These are phyloP conservation scores for Apophysomyces trapeziformis DNA, from an alignment of 371 early-diverging fungal species.

Conservation along the genomic window DNA sequence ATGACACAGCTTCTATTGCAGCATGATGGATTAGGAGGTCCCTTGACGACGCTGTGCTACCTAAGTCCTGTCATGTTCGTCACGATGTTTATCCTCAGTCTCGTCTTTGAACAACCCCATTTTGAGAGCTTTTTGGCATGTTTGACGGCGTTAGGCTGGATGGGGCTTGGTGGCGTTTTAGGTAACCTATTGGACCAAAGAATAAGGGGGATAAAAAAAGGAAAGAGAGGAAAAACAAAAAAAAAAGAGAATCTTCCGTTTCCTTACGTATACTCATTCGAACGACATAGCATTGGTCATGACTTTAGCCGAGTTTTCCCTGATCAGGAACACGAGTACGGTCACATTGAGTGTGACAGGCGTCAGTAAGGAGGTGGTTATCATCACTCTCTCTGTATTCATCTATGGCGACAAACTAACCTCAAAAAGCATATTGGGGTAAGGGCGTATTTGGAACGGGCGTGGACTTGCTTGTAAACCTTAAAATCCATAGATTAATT, in stretches of 20 bases:
- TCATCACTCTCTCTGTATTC: slow-evolving; percentile 53
- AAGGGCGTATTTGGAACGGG: slow-evolving; percentile 15
- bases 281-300: slow-evolving; percentile 72
- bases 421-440: slow-evolving; percentile 53
- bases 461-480: background rate
- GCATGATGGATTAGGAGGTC: slow-evolving; percentile 36
- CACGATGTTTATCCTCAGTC: slow-evolving; percentile 52
- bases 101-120: slow-evolving; percentile 65
- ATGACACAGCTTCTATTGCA: slow-evolving; percentile 47
- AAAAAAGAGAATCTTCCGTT: background rate
- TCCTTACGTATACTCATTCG: background rate
- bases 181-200: slow-evolving; percentile 23
- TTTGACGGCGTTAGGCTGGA: slow-evolving; percentile 52
- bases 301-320: slow-evolving; percentile 80
- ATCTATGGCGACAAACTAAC: slow-evolving; percentile 62
- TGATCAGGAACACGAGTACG: slow-evolving; percentile 82
- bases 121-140: slow-evolving; percentile 44
- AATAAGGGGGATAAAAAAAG: no score
- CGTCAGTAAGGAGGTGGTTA: slow-evolving; percentile 74
- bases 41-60: slow-evolving; percentile 77
- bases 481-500: slow-evolving; percentile 39
- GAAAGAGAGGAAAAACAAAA: no score
- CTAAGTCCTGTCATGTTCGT: slow-evolving; percentile 76
- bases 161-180: slow-evolving; percentile 74
- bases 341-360: slow-evolving; percentile 90